Percentiles rank a stretch among this genome's conserved stretches.
Conservation (phyloP, 345 rosid genomes). For the Boechera divaricarpa region DNA sequence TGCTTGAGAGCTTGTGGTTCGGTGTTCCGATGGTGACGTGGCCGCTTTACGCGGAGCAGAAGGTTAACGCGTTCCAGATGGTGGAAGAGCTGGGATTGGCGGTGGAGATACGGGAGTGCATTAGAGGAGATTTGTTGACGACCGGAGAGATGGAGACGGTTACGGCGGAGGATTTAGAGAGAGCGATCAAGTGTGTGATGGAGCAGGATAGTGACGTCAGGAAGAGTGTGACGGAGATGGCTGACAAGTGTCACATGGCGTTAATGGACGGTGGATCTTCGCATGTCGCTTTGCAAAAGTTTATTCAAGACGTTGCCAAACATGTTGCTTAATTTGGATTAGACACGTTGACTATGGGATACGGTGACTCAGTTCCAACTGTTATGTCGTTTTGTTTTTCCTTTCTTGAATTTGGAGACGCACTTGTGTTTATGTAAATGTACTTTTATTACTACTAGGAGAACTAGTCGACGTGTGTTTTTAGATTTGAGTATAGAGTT, state of each 20-base stretch:
- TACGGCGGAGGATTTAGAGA: constrained; percentile 53
- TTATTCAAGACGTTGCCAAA: constrained; percentile 42
- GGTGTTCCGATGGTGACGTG: constrained; percentile 62
- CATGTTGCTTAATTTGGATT: background rate
- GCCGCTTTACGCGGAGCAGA: constrained; percentile 65
- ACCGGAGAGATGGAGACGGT: constrained; percentile 29
- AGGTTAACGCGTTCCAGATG: constrained; percentile 57
- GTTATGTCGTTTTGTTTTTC: background rate
- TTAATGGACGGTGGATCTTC: constrained; percentile 56
- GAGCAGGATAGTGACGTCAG: constrained; percentile 43
- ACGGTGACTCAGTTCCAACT: background rate
- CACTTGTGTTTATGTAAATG: too few relatives aligned
- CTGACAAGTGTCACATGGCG: constrained; percentile 44
- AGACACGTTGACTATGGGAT: background rate
- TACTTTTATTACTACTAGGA: too few relatives aligned
- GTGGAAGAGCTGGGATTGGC: constrained; percentile 55
- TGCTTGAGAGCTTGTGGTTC: constrained; percentile 61
- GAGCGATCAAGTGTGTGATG: constrained; percentile 49
- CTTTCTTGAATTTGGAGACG: background rate
- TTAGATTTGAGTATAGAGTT: too few relatives aligned
- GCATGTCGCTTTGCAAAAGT: constrained; percentile 34
- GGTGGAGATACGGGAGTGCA: constrained; percentile 50
- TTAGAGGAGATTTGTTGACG: background rate
- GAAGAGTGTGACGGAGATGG: constrained; percentile 44
- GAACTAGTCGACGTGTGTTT: too few relatives aligned